These are phyloP conservation scores for Suhomyces sp. DNA, from an alignment of 805 yeast species.

Conservation along the genomic window DNA sequence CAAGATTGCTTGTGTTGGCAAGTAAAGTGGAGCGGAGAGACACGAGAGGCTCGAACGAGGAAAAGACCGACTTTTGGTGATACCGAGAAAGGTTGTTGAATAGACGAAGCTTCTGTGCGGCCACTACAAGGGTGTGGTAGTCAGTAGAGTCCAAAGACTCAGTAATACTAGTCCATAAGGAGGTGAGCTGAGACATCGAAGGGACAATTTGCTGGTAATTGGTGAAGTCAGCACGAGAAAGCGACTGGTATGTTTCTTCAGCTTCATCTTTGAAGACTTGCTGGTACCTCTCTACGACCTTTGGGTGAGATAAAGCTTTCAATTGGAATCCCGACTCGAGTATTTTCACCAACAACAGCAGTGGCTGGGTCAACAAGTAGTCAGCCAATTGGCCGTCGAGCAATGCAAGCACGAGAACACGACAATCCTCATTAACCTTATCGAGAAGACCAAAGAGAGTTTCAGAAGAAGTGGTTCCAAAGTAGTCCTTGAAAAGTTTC, in stretches of 20 bases:
- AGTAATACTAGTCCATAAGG: conserved; percentile 17
- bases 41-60: neutral
- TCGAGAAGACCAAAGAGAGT: neutral
- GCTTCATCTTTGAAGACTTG: neutral
- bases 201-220: conserved; percentile 7
- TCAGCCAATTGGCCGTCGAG: neutral
- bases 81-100: conserved; percentile 21
- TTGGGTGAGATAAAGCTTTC: neutral
- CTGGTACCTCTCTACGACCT: neutral
- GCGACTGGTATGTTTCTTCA: conserved; percentile 19
- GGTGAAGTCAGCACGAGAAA: conserved; percentile 17
- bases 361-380: neutral
- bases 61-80: conserved; percentile 11
- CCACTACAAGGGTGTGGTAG: conserved; percentile 15
- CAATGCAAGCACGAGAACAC: conserved; percentile 5
- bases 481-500: conserved; percentile 11
- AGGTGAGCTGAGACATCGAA: conserved; percentile 5
- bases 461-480: conserved; percentile 3
- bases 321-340: conserved; percentile 12
- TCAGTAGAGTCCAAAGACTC: conserved; percentile 19
- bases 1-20: conserved; percentile 16
- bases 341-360: conserved; percentile 10
- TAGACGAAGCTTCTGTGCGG: conserved; percentile 23
- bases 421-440: neutral
- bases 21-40: conserved; percentile 22